Conservation (phyloP, 768 basidiomycete species). For the Rubroboletus pulcherrimus region DNA sequence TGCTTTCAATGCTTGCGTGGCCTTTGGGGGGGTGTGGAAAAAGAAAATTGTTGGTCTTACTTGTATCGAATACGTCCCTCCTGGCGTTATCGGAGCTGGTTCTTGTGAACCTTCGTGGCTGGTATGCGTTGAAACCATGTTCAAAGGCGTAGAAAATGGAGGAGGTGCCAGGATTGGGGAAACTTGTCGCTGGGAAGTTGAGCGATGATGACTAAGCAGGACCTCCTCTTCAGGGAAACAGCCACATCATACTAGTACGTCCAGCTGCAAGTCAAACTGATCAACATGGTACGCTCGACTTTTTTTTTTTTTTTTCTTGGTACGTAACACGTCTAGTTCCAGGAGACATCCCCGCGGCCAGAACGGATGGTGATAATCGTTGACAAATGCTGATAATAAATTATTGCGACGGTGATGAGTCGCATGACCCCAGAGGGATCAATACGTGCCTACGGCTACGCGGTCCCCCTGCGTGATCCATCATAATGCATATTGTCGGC, state of each 20-base stretch:
- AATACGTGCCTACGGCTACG: not conserved
- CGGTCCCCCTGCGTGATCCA: not conserved
- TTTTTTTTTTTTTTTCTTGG: not conserved
- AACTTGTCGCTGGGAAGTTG: not conserved
- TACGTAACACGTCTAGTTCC: slow-evolving; percentile 1
- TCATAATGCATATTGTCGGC: not conserved
- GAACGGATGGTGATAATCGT: not conserved
- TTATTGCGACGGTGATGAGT: not conserved
- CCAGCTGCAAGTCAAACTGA: no score
- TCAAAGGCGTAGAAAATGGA: not conserved
- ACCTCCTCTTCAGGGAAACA: slow-evolving; percentile 2
- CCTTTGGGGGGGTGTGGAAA: slow-evolving; percentile 16
- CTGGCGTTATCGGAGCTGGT: slow-evolving; percentile 66
- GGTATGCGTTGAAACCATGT: slow-evolving; percentile 30
- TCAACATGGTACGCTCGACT: no score
- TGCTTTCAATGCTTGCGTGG: slow-evolving; percentile 8
- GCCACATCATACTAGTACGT: no score
- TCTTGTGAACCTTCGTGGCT: slow-evolving; percentile 35
- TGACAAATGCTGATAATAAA: not conserved
- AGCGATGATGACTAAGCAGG: slow-evolving; percentile 22
- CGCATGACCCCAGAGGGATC: not conserved
- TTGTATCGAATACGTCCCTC: slow-evolving; percentile 74
- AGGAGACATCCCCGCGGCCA: not conserved
- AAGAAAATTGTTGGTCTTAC: slow-evolving; percentile 40
- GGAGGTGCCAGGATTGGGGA: not conserved